These are phyloP conservation scores for Calonectria pteridis DNA, from an alignment of 2,329 filamentous ascomycete species.

Conservation along the genomic window DNA sequence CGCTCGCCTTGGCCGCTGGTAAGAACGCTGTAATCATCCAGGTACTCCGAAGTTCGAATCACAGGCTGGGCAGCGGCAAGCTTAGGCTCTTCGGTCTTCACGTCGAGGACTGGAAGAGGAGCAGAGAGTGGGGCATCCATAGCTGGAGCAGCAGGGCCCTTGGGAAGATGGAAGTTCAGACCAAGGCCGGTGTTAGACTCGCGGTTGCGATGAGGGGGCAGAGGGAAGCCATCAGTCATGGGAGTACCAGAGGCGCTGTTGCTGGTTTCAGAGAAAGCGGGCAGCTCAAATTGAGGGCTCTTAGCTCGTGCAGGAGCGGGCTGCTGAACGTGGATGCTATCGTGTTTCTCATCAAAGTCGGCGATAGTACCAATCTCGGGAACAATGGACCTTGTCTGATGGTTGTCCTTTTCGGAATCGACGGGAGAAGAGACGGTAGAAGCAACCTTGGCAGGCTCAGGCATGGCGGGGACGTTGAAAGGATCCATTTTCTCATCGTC, in stretches of 20 bases:
- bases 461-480: conserved; percentile 51
- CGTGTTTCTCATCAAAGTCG: conserved; percentile 47
- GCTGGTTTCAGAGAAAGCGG: conserved; percentile 31
- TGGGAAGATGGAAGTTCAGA: conserved; percentile 53
- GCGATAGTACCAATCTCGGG: conserved; percentile 55
- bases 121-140: conserved; percentile 35
- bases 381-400: conserved; percentile 51
- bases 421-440: conserved; percentile 38
- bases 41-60: conserved; percentile 49
- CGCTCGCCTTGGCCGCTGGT: conserved; percentile 50
- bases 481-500: conserved; percentile 50
- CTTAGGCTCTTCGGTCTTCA: conserved; percentile 34
- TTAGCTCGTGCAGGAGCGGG: conserved; percentile 48
- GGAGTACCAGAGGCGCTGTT: conserved; percentile 29
- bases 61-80: conserved; percentile 43
- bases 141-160: conserved; percentile 37
- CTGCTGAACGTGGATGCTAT: conserved; percentile 43
- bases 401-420: conserved; percentile 43
- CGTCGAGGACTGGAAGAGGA: conserved; percentile 33
- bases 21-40: conserved; percentile 49
- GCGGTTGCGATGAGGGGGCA: conserved; percentile 44
- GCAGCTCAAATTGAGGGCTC: conserved; percentile 44
- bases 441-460: conserved; percentile 42
- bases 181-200: conserved; percentile 46
- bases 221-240: conserved; percentile 39